Evolutionary conservation across 306 rosid genomes (phyloP).

Genomic region (Castanea sativa): DNA sequence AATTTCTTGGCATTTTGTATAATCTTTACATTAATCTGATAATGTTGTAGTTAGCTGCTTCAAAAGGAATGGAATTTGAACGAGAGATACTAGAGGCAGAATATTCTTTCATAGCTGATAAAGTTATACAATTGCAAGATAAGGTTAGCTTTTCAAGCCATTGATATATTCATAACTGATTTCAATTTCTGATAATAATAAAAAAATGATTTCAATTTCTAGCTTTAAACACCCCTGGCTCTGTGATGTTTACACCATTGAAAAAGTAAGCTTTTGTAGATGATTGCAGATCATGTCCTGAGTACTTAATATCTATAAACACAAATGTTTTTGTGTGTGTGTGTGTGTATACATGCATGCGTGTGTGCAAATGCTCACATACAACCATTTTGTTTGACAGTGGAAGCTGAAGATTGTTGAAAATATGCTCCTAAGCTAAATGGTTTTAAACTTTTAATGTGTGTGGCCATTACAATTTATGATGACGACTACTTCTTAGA

Average conservation of each 20-base stretch:
- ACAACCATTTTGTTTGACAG: background rate
- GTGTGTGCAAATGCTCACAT: background rate
- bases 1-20: slow-evolving; percentile 22
- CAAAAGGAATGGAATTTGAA: slow-evolving; percentile 78
- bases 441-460: background rate
- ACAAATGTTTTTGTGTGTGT: no score
- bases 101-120: slow-evolving; percentile 54
- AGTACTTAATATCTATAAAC: background rate
- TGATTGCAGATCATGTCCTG: background rate
- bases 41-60: slow-evolving; percentile 53
- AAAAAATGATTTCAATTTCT: background rate
- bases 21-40: slow-evolving; percentile 15
- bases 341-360: background rate
- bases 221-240: slow-evolving; percentile 4
- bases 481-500: no score
- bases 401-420: background rate
- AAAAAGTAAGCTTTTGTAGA: background rate
- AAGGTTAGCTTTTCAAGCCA: slow-evolving; percentile 44
- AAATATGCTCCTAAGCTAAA: background rate
- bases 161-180: background rate
- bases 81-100: slow-evolving; percentile 84
- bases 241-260: background rate
- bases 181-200: background rate
- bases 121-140: slow-evolving; percentile 62
- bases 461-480: background rate